Conservation (phyloP, 2,329 filamentous ascomycete genomes). For the Colletotrichum tropicale region DNA sequence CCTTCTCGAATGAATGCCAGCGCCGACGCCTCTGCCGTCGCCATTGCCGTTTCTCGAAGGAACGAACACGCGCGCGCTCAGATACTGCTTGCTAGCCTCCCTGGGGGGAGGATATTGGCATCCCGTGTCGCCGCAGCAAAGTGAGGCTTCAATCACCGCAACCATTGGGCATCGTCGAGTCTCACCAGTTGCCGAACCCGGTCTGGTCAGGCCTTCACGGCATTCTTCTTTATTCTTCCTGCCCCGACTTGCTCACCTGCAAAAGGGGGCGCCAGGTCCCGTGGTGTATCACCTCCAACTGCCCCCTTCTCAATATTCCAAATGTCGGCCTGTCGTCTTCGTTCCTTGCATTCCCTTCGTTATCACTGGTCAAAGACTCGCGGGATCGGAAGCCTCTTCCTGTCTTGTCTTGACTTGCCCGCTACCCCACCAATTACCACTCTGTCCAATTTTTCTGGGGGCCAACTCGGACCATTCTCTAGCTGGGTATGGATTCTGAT, state of each 20-base stretch:
- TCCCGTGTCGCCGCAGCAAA: neutral
- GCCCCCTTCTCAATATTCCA: conserved; percentile 7
- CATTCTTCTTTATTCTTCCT: neutral
- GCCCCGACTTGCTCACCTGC: neutral
- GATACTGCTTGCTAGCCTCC: neutral
- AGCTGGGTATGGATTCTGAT: neutral
- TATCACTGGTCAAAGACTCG: conserved; percentile 2
- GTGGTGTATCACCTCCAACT: neutral
- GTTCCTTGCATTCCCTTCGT: conserved; percentile 4
- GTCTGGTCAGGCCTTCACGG: neutral
- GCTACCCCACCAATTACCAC: conserved; percentile 6
- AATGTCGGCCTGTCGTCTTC: conserved; percentile 3
- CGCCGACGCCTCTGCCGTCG: neutral
- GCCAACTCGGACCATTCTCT: conserved; percentile 9
- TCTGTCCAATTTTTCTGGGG: conserved; percentile 1
- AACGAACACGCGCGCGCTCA: neutral
- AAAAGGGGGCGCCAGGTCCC: neutral
- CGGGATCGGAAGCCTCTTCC: conserved; percentile 9
- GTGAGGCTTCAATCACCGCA: conserved; percentile 7
- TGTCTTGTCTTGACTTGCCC: conserved; percentile 7
- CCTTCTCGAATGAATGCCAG: neutral
- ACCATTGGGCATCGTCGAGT: conserved; percentile 18
- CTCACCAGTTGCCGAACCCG: conserved; percentile 10
- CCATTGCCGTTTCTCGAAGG: neutral
- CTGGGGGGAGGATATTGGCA: neutral